phyloP scores from a whole-genome alignment of 2,329 filamentous ascomycete species.

The Nakataea oryzae region DNA sequence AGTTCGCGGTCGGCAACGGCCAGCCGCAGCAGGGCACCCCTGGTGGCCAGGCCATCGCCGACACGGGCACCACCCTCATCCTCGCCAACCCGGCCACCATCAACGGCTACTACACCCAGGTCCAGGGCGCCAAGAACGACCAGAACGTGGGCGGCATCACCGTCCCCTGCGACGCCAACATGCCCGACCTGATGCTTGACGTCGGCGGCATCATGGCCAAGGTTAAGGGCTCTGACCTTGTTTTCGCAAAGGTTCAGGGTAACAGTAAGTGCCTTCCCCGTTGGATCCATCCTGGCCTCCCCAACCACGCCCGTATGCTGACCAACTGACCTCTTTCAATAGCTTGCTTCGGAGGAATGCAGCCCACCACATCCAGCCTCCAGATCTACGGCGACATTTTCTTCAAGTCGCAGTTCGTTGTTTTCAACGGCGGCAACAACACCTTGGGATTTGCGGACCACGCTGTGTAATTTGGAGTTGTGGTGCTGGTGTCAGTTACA shows the following conservation, averaged over 20 bases:
- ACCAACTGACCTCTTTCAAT: neutral
- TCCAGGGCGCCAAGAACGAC: constrained; percentile 30
- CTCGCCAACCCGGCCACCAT: constrained; percentile 44
- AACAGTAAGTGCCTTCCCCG: constrained; percentile 36
- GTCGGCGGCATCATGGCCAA: constrained; percentile 47
- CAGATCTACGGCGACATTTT: constrained; percentile 55
- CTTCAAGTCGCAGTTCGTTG: constrained; percentile 51
- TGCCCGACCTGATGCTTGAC: constrained; percentile 41
- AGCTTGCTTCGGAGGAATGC: constrained; percentile 60
- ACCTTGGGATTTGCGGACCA: constrained; percentile 38
- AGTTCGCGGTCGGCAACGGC: constrained; percentile 42
- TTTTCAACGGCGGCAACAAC: constrained; percentile 45
- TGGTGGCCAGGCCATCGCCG: constrained; percentile 37
- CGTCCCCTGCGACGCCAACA: constrained; percentile 31
- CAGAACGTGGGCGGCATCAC: constrained; percentile 29
- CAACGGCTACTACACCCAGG: constrained; percentile 35
- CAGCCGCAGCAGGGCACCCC: constrained; percentile 21
- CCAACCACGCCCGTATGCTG: neutral
- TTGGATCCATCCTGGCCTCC: neutral
- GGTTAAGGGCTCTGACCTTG: constrained; percentile 41
- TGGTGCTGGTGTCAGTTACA: neutral
- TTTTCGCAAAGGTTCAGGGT: constrained; percentile 38
- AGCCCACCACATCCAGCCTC: constrained; percentile 42
- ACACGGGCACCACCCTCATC: constrained; percentile 54
- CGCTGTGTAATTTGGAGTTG: constrained; percentile 18